These are phyloP conservation scores for Mycena sanguinolenta DNA, from an alignment of 768 basidiomycete genomes.

Conservation along the genomic window DNA sequence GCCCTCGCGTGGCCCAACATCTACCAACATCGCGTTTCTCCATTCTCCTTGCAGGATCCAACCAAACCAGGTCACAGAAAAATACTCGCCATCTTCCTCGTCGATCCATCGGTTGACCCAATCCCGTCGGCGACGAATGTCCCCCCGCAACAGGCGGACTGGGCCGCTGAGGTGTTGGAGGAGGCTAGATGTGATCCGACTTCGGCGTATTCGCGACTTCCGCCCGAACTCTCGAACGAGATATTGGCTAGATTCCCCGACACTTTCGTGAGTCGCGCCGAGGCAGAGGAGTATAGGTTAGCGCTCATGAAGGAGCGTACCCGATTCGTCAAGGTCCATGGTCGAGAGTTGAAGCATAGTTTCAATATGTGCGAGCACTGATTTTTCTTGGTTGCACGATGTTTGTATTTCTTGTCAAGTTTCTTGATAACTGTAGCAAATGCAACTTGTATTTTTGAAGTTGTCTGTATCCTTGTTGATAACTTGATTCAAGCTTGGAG, in stretches of 20 bases:
- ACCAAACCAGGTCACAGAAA: constrained; percentile 53
- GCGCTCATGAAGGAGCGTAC: constrained; percentile 39
- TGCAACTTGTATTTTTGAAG: too few species aligned
- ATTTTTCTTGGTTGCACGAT: too few species aligned
- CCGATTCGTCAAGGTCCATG: not conserved
- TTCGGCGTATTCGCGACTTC: constrained; percentile 11
- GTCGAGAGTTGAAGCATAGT: not conserved
- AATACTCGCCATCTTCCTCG: constrained; percentile 54
- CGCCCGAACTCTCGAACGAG: constrained; percentile 13
- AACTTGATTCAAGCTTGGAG: too few species aligned
- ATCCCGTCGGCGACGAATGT: constrained; percentile 47
- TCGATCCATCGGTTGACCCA: constrained; percentile 48
- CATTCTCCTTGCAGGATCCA: constrained; percentile 49
- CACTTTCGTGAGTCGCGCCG: constrained; percentile 9
- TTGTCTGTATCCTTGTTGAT: too few species aligned
- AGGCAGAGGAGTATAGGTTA: constrained; percentile 26
- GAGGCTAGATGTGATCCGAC: constrained; percentile 11
- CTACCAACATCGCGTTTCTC: constrained; percentile 53
- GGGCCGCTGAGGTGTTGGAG: constrained; percentile 40
- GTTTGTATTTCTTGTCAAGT: too few species aligned
- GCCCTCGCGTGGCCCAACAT: constrained; percentile 54
- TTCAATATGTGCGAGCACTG: constrained; percentile 37
- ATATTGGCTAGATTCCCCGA: not conserved
- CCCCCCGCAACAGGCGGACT: constrained; percentile 49
- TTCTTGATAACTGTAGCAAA: too few species aligned